Base-by-base conservation (phyloP, 1,139 yeast genomes). In the Saccharomyces hybrid region DNA sequence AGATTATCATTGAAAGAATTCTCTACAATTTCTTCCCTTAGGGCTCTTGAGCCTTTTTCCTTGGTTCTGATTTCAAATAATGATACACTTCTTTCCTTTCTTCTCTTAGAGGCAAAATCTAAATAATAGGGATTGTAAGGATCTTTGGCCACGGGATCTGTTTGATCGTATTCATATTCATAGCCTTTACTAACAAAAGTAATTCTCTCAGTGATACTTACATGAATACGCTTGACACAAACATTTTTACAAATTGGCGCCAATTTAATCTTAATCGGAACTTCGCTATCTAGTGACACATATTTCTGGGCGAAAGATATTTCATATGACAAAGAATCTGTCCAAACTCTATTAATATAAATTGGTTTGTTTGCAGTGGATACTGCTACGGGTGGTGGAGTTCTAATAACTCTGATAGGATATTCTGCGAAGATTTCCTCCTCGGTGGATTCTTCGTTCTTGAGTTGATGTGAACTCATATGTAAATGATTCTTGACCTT, bases 261-360 rank as follows among this genome's bases (percentile, higher is more conserved):
- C 41, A 90, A 75, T 67, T 86, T 87, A 59, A 90, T 78, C 62
- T 84, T 84, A 28, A 83, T 70, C 5, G 81, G 78, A 11, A 81
- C 66, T 51, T 83, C 83, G 8, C 84, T 78, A 3, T 91, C 91
- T 52, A 90, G 74, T 0, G 91, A 77, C 7, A 89, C 82, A 69
- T 81, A 88, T 63, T 89, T 88, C 58, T 80, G 80, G 0, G 95
- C 95, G 56, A 89, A 79, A 0, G 90, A 81, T 29, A 90, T 80
- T 60, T 87, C 88, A 69, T 90, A 90, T 55, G 85, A 87, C 48
- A 90, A 73, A 0, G 95, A 72, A 58, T 88, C 85, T 62, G 86
- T 86, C 97, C 97, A 90, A 2, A 84, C 79, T 55, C 95, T 78
- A 64, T 87, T 87, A 41, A 90, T 89, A 66, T 84, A 86, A 26